Conservation (phyloP, 1,284 basidiomycete genomes). For the Trichosporon sp. region DNA sequence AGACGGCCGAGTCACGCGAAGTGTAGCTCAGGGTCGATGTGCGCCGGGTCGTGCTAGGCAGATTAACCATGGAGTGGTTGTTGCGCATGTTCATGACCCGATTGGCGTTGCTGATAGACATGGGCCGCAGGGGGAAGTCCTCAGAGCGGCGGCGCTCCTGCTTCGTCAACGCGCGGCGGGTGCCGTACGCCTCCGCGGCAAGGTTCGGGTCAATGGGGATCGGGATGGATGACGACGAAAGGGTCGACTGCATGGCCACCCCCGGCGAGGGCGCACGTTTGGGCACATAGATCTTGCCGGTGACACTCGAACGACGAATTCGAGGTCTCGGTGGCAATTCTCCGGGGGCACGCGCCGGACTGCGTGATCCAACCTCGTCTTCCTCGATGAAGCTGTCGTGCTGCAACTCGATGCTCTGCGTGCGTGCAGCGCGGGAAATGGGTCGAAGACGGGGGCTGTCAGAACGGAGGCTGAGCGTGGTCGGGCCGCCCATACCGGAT, state of each 20-base stretch:
- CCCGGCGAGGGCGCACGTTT: slow-evolving; percentile 35
- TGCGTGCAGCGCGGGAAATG: slow-evolving; percentile 5
- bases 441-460: slow-evolving; percentile 15
- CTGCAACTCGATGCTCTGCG: slow-evolving; percentile 27
- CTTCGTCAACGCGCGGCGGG: slow-evolving; percentile 3
- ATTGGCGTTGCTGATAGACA: slow-evolving; percentile 7
- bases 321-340: slow-evolving; percentile 19
- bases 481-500: background rate
- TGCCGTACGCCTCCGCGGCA: background rate
- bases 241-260: background rate
- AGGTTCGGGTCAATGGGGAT: slow-evolving; percentile 6
- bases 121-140: slow-evolving; percentile 18
- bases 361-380: slow-evolving; percentile 20
- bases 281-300: slow-evolving; percentile 37
- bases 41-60: slow-evolving; percentile 19
- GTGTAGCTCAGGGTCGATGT: slow-evolving; percentile 25
- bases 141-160: slow-evolving; percentile 34
- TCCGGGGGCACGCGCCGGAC: slow-evolving; percentile 1
- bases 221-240: background rate
- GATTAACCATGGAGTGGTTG: slow-evolving; percentile 35
- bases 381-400: slow-evolving; percentile 25
- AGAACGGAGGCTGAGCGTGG: slow-evolving; percentile 6
- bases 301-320: slow-evolving; percentile 21
- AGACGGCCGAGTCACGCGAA: slow-evolving; percentile 43
- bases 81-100: slow-evolving; percentile 27